phyloP scores from a whole-genome alignment of 345 rosid species.

The Orychophragmus violaceus region DNA sequence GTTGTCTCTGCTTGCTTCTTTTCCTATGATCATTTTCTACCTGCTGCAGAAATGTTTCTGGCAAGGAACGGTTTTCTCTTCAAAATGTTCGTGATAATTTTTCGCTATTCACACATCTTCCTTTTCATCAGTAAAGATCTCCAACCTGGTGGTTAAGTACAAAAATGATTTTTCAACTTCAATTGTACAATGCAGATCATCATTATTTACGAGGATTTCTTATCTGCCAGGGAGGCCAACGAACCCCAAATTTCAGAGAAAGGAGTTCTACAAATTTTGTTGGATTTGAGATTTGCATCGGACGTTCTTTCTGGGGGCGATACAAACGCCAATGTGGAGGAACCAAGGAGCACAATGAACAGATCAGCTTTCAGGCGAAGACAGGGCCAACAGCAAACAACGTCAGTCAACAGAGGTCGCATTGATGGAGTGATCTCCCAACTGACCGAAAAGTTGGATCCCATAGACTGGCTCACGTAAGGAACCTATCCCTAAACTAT shows the following conservation, averaged over 20 bases:
- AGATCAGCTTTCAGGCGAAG: constrained; percentile 58
- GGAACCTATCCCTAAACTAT: constrained; percentile 22
- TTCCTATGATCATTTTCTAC: background rate
- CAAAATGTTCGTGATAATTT: background rate
- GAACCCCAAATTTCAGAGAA: constrained; percentile 79
- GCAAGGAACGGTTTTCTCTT: background rate
- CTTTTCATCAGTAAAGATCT: background rate
- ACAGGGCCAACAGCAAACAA: constrained; percentile 52
- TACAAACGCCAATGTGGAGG: constrained; percentile 40
- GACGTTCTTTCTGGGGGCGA: constrained; percentile 85
- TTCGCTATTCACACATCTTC: background rate
- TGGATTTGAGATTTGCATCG: constrained; percentile 79
- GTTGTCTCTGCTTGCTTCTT: constrained; percentile 14
- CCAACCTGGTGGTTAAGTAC: constrained; percentile 10
- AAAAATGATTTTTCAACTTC: background rate
- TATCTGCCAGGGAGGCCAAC: constrained; percentile 55
- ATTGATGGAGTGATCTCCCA: constrained; percentile 53
- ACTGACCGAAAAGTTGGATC: constrained; percentile 80
- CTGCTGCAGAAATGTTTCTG: background rate
- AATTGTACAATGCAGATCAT: constrained; percentile 51
- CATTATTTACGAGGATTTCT: constrained; percentile 63
- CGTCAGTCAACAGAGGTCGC: constrained; percentile 45
- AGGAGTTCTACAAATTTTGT: constrained; percentile 81
- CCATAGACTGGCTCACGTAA: constrained; percentile 99
- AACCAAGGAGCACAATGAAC: constrained; percentile 42